Conservation (phyloP, 306 rosid genomes). For the Carpinus fangiana region DNA sequence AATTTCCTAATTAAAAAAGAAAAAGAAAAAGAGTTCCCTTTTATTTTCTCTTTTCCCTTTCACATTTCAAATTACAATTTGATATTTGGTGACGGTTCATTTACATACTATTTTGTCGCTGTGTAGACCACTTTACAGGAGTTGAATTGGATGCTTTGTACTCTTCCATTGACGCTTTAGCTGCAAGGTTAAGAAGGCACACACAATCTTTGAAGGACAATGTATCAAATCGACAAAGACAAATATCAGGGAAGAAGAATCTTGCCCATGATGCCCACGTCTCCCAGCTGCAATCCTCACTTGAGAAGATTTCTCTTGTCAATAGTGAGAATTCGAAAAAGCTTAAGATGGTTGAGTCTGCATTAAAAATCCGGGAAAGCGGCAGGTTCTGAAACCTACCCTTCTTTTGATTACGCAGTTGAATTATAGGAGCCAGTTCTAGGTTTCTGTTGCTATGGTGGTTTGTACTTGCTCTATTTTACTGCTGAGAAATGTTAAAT, state of each 20-base stretch:
- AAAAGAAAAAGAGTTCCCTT: neutral
- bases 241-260: slow-evolving; percentile 50
- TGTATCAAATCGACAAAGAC: slow-evolving; percentile 41
- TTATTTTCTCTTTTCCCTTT: neutral
- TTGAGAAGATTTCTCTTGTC: slow-evolving; percentile 68
- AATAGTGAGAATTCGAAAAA: slow-evolving; percentile 66
- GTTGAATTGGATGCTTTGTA: slow-evolving; percentile 81
- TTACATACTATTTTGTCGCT: slow-evolving; percentile 15
- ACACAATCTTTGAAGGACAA: slow-evolving; percentile 48
- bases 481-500: neutral
- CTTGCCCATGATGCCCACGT: slow-evolving; percentile 57
- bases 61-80: neutral
- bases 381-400: slow-evolving; percentile 36
- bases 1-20: neutral
- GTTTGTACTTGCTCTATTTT: neutral
- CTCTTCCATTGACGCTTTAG: slow-evolving; percentile 64
- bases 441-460: neutral
- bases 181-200: slow-evolving; percentile 67
- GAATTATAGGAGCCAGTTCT: neutral
- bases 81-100: slow-evolving; percentile 5
- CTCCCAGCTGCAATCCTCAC: slow-evolving; percentile 67
- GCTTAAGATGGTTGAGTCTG: slow-evolving; percentile 73
- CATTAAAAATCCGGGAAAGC: slow-evolving; percentile 51
- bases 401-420: slow-evolving; percentile 8
- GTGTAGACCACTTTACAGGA: slow-evolving; percentile 61